Evolutionary conservation across 1,139 yeast species (phyloP).

Genomic region (Yamadazyma buinensis): DNA sequence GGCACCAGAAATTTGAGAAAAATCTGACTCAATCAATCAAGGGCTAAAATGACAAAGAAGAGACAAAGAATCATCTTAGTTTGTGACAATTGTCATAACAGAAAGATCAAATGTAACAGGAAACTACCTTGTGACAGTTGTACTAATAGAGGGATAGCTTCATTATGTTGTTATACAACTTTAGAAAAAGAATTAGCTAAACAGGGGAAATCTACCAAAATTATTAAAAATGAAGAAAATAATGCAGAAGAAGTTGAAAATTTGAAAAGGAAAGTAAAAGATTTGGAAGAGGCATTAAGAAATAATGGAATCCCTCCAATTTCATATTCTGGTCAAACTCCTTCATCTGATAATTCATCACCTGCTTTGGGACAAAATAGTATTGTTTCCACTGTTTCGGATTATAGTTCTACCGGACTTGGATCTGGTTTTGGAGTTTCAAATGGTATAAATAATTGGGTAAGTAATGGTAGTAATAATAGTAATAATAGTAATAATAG

Average conservation of each 20-base stretch:
- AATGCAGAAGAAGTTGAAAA: conserved; percentile 3
- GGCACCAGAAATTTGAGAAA: too few species aligned
- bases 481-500: not conserved
- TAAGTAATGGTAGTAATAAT: not conserved
- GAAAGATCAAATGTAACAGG: conserved; percentile 17
- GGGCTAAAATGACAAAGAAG: conserved; percentile 12
- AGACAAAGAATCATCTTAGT: conserved; percentile 15
- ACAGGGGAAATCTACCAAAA: conserved; percentile 13
- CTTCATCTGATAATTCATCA: conserved; percentile 2
- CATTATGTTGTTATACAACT: conserved; percentile 14
- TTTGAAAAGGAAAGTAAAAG: conserved; percentile 1
- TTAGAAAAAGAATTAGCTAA: conserved; percentile 14
- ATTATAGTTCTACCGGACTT: not conserved
- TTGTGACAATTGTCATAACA: conserved; percentile 17
- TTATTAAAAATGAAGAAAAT: conserved; percentile 4
- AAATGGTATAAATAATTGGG: not conserved
- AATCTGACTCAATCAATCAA: too few species aligned
- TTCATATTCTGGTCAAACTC: conserved; percentile 1
- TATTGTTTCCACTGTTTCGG: not conserved
- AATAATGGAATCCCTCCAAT: not conserved
- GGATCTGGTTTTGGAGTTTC: too few species aligned
- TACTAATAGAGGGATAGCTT: conserved; percentile 10
- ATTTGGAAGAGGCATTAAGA: conserved; percentile 3
- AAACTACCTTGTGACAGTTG: conserved; percentile 17
- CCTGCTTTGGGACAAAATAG: not conserved